A percentile compares a stretch with the other conserved stretches of the same genome.
These are phyloP conservation scores for Gastrolobium bilobum DNA, from an alignment of 306 rosid genomes.

Conservation along the genomic window DNA sequence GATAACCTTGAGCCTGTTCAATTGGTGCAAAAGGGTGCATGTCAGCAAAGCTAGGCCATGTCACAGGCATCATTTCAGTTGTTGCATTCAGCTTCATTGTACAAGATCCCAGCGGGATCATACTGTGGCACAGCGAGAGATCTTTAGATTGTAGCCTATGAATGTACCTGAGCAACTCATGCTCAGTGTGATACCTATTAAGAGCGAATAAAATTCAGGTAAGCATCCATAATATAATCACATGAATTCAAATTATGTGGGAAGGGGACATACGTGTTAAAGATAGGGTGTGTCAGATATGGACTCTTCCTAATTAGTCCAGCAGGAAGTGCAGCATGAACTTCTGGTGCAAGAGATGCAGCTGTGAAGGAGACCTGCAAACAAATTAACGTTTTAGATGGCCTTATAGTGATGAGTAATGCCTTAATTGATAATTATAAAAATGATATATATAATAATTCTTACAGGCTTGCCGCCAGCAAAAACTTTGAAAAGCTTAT, in stretches of 20 bases:
- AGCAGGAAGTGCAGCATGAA: slow-evolving; percentile 65
- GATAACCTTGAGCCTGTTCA: slow-evolving; percentile 93
- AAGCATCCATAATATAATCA: slow-evolving; percentile 43
- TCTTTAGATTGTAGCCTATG: slow-evolving; percentile 79
- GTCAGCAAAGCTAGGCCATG: slow-evolving; percentile 87
- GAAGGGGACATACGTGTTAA: slow-evolving; percentile 68
- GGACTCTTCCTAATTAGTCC: slow-evolving; percentile 72
- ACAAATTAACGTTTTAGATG: slow-evolving; percentile 36
- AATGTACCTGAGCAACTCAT: slow-evolving; percentile 80
- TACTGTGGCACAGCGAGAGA: slow-evolving; percentile 89
- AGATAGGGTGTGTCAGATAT: slow-evolving; percentile 76
- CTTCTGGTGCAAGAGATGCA: slow-evolving; percentile 84
- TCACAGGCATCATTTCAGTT: slow-evolving; percentile 99
- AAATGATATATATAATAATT: slow-evolving; percentile 6
- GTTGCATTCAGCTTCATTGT: slow-evolving; percentile 96
- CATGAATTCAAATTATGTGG: slow-evolving; percentile 29
- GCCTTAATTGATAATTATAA: background rate
- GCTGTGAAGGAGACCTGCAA: slow-evolving; percentile 81
- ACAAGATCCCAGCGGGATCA: slow-evolving; percentile 91
- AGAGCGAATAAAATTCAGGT: slow-evolving; percentile 45
- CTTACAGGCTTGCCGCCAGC: slow-evolving; percentile 56
- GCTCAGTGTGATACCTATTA: slow-evolving; percentile 87
- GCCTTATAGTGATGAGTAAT: slow-evolving; percentile 25
- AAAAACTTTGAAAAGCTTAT: slow-evolving; percentile 79
- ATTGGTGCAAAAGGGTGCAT: slow-evolving; percentile 96